These are phyloP conservation scores for Jacaranda mimosifolia DNA, from an alignment of 257 asterid genomes.

Conservation along the genomic window DNA sequence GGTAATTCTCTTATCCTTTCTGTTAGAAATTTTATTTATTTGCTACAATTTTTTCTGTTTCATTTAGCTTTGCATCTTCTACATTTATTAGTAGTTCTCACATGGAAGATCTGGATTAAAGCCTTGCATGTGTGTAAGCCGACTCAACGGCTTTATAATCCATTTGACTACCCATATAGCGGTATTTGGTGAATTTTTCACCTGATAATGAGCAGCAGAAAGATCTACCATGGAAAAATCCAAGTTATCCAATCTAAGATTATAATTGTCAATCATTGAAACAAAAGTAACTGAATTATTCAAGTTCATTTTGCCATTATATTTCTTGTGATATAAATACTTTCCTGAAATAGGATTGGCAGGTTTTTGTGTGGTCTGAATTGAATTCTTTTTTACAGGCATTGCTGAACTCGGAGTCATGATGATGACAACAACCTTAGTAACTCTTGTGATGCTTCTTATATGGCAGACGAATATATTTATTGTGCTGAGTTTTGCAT, in stretches of 20 bases:
- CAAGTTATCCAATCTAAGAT: not conserved
- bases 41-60: not conserved
- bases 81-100: not conserved
- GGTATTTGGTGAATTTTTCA: slow-evolving; percentile 5
- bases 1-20: slow-evolving; percentile 60
- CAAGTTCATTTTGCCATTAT: not conserved
- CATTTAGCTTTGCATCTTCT: not conserved
- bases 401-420: slow-evolving; percentile 97
- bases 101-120: slow-evolving; percentile 13
- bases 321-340: not conserved
- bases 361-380: slow-evolving; percentile 43
- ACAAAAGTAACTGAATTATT: not conserved
- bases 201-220: slow-evolving; percentile 18
- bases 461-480: slow-evolving; percentile 92
- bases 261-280: not conserved
- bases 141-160: not conserved
- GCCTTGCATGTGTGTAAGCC: not conserved
- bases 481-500: slow-evolving; percentile 68
- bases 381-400: slow-evolving; percentile 58
- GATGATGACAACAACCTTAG: slow-evolving; percentile 91
- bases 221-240: slow-evolving; percentile 31
- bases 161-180: not conserved
- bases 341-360: not conserved
- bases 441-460: slow-evolving; percentile 95
- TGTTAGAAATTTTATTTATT: slow-evolving; percentile 27